These are phyloP conservation scores for Podospora pseudopauciseta DNA, from an alignment of 495 filamentous ascomycete species.

Conservation along the genomic window DNA sequence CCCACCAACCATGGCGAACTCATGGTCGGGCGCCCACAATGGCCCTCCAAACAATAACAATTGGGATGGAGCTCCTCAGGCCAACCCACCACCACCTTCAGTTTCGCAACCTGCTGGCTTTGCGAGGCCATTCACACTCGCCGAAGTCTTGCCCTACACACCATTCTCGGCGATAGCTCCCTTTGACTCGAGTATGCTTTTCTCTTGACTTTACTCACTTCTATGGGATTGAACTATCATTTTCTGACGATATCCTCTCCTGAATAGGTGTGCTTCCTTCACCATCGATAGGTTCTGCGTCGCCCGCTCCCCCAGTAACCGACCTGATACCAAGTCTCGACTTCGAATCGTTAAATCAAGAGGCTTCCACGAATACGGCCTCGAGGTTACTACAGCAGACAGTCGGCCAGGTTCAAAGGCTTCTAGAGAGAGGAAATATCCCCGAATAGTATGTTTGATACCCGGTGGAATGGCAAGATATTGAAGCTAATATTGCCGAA, in stretches of 20 bases:
- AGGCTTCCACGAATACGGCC: slow-evolving; percentile 37
- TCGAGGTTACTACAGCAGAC: slow-evolving; percentile 45
- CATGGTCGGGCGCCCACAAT: slow-evolving; percentile 25
- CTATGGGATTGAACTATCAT: neutral
- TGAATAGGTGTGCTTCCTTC: slow-evolving; percentile 63
- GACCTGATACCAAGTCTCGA: slow-evolving; percentile 45
- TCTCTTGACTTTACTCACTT: neutral
- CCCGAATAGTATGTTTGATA: slow-evolving; percentile 63
- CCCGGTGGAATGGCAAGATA: neutral
- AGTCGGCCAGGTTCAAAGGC: slow-evolving; percentile 64
- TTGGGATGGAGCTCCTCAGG: neutral
- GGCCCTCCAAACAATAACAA: slow-evolving; percentile 18
- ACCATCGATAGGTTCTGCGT: slow-evolving; percentile 54
- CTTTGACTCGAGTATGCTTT: slow-evolving; percentile 69
- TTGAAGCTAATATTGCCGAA: slow-evolving; percentile 35
- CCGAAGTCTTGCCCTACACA: slow-evolving; percentile 86
- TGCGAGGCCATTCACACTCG: slow-evolving; percentile 52
- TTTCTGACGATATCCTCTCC: neutral
- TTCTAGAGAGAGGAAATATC: slow-evolving; percentile 62
- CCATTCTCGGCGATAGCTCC: slow-evolving; percentile 86
- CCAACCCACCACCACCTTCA: neutral
- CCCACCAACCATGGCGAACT: slow-evolving; percentile 35
- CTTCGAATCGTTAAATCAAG: slow-evolving; percentile 51
- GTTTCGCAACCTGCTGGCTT: slow-evolving; percentile 8
- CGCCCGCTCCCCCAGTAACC: slow-evolving; percentile 43